These are phyloP conservation scores for Encephalitozoon intestinalis DNA, from an alignment of 371 early-diverging fungal genomes.

Conservation along the genomic window DNA sequence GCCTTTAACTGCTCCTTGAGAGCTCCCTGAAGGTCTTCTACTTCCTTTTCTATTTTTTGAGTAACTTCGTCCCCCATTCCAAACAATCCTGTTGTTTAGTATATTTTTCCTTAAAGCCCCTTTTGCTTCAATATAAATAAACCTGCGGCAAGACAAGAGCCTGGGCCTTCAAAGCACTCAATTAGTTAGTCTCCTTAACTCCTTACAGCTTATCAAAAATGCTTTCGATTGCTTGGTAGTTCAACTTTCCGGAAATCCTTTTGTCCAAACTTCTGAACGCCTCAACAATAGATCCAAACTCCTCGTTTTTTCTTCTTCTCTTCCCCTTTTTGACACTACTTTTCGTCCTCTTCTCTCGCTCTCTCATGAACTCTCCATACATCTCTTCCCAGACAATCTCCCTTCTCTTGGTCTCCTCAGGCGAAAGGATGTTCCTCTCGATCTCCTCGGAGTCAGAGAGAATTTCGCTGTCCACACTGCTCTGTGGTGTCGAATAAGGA, in stretches of 20 bases:
- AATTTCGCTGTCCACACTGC: not conserved
- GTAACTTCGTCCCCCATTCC: conserved; percentile 41
- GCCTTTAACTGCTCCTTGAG: conserved; percentile 54
- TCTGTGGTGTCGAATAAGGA: not conserved
- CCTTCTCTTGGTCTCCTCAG: conserved; percentile 52
- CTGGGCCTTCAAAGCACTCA: not conserved
- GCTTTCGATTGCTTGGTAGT: conserved; percentile 56
- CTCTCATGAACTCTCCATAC: conserved; percentile 59
- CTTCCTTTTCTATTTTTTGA: conserved; percentile 54
- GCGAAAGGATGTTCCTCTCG: conserved; percentile 41
- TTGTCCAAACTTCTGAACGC: conserved; percentile 55
- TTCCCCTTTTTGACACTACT: conserved; percentile 21
- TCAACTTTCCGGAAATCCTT: conserved; percentile 56
- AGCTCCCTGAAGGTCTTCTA: conserved; percentile 51
- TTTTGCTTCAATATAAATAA: not conserved
- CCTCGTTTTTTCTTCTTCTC: conserved; percentile 40
- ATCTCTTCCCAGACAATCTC: conserved; percentile 57
- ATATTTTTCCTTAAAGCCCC: not conserved
- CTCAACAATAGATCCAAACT: conserved; percentile 50
- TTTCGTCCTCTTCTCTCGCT: conserved; percentile 38
- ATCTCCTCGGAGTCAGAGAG: conserved; percentile 31
- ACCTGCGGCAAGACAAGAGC: not conserved
- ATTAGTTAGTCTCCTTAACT: not conserved
- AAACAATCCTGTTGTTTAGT: not conserved
- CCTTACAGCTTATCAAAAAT: conserved; percentile 49